Conservation (phyloP, 768 basidiomycete species). For the Porpolomopsis calyptriformis region DNA sequence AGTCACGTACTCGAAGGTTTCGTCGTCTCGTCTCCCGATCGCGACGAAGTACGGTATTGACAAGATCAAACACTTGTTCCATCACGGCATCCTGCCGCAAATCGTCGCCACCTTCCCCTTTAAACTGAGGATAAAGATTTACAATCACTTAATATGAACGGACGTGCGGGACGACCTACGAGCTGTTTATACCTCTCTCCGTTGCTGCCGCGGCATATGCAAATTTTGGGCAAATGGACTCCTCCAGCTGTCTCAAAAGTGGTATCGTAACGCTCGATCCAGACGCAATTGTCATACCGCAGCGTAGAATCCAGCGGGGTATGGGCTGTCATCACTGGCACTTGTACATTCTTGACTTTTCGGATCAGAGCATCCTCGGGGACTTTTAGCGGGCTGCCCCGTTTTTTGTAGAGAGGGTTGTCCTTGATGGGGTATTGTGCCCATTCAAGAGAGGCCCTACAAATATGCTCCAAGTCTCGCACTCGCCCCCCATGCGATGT, state of each 20-base stretch:
- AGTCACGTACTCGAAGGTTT: constrained; percentile 64
- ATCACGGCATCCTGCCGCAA: constrained; percentile 96
- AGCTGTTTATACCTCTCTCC: constrained; percentile 66
- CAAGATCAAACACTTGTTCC: constrained; percentile 93
- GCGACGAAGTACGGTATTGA: constrained; percentile 62
- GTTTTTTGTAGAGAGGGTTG: constrained; percentile 14
- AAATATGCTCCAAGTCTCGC: constrained; percentile 46
- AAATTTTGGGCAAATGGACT: constrained; percentile 74
- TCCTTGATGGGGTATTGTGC: constrained; percentile 48
- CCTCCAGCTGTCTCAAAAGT: constrained; percentile 66
- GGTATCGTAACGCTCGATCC: constrained; percentile 51
- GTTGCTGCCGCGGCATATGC: constrained; percentile 53
- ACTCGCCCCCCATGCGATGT: constrained; percentile 29
- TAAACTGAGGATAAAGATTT: constrained; percentile 49
- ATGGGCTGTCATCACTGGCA: constrained; percentile 77
- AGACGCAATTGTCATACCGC: constrained; percentile 60
- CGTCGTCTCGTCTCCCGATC: constrained; percentile 74
- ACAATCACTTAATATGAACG: constrained; percentile 1
- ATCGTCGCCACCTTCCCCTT: constrained; percentile 85
- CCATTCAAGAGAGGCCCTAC: constrained; percentile 62
- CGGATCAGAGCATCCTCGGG: constrained; percentile 37
- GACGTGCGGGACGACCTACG: constrained; percentile 33
- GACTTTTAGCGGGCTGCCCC: constrained; percentile 25
- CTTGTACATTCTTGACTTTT: constrained; percentile 41
- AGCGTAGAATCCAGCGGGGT: constrained; percentile 60